Evolutionary conservation across 768 basidiomycete species (phyloP), one percentile per base, ranked within the genome.

Genomic region (Hortiboletus flavorubellus): DNA sequence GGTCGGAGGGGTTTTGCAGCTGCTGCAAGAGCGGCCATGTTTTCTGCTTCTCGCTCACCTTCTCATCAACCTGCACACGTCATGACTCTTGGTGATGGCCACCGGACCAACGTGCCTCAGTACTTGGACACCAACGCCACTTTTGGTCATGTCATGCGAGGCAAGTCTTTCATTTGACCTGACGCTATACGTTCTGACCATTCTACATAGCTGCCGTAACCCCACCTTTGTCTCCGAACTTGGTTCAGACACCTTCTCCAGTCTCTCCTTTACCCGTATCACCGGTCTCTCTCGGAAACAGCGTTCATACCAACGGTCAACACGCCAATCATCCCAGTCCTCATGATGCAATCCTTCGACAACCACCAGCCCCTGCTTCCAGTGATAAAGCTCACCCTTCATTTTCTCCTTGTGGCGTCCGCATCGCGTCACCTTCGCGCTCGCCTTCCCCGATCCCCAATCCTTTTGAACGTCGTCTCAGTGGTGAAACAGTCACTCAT

Each of bases 401-500:
- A 1, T 62, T 70, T 18, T 62, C 72, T 18, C 49, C 64, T 45
- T 57, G 58, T 31, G 46, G 16, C 29, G 53, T 71, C 30, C 63
- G 61, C 52, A 63, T 74, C 38, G 71, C 62, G 18, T 68, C 65
- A 5, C 60, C 68, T 35, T 63, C 73, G 3, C 64, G 59, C 31
- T 61, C 65, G n/a, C 69, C 68, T 49, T 71, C 70, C 8, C 68
- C 65, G 1, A 67, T 97, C 90, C 93, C 96, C 87, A 80, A 91
- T 91, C 67, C 96, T 87, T 68, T 96, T 86, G 65, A 80, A 85
- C 73, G 91, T 91, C 73, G 93, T 91, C 70, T 98, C 86, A 73
- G 96, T 92, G 68, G 95, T 89, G 70, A 60, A 60, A 73, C 66
- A 9, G 54, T 57, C 15, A 49, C 58, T n/a, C 64, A 63, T 41